Evolutionary conservation across 1,284 basidiomycete species (phyloP), one percentile per base, ranked within the genome.

Genomic region (Cutaneotrichosporon sp.): DNA sequence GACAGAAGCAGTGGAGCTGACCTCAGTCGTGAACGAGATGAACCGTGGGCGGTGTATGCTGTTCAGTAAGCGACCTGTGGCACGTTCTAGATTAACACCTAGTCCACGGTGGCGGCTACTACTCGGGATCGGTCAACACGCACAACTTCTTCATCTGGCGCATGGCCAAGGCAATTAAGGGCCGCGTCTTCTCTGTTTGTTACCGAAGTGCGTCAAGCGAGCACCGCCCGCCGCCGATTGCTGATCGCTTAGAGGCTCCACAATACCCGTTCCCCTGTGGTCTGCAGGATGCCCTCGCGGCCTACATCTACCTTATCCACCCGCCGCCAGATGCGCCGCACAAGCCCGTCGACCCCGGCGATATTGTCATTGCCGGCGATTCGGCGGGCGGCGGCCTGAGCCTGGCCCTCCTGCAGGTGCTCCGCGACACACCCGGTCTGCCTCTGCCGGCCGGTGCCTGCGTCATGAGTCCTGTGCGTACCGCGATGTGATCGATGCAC

Each of bases 211-310:
- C 36, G 68, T 48, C 21, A n/a, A 52, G 20, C 12, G 26, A 1
- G 17, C 13, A n/a, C n/a, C 8, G 8, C 21, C n/a, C 8, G 8
- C 21, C 20, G 21, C 43, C 34, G 26, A 30, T 49, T 37, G 30
- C 21, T 34, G 20, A 43, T n/a, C 14, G 26, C 26, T 23, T 51
- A 75, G 71, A 82, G 38, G 84, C 92, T 12, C 92, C 92, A 0
- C 91, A 96, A 74, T 96, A 93, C 62, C 94, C 94, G 0, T 98
- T 97, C 75, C 94, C 94, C 0, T 97, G 94, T 64, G 90, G 87
- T 0, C 76, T 97, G 14, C 90, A 94, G 67, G 92, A 96, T 72
- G 78, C 84, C 44, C 67, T 96, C 10, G 87, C 91, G 1, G 85
- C 90, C 5, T 97, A 80, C 79, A 80, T 81, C 71, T 97, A 78